These are phyloP conservation scores for Fusarium staphyleae DNA, from an alignment of 2,329 filamentous ascomycete genomes.

Conservation along the genomic window DNA sequence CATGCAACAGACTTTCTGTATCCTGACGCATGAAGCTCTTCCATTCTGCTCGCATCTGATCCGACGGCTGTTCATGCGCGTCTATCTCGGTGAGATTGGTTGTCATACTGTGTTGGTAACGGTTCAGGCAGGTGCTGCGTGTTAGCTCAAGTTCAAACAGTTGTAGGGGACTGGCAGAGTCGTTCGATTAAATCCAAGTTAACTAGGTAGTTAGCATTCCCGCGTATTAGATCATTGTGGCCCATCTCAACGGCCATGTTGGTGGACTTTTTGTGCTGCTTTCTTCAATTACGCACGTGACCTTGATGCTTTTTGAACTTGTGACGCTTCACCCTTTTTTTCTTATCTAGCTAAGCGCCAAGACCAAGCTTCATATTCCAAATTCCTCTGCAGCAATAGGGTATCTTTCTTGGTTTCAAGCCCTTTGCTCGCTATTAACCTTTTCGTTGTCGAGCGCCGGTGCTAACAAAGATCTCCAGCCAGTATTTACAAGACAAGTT, in stretches of 20 bases:
- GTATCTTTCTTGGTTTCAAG: too few relatives aligned
- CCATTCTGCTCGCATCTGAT: constrained; percentile 72
- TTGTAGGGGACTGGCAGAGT: too few relatives aligned
- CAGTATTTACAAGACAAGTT: too few relatives aligned
- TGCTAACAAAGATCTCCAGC: too few relatives aligned
- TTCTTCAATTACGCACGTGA: background rate
- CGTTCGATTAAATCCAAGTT: too few relatives aligned
- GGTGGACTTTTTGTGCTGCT: background rate
- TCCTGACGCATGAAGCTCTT: constrained; percentile 75
- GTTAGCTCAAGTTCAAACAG: too few relatives aligned
- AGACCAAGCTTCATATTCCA: background rate
- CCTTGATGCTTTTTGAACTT: background rate
- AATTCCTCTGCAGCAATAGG: background rate
- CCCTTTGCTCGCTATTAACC: too few relatives aligned
- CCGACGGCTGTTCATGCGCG: constrained; percentile 79
- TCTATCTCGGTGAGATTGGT: constrained; percentile 61
- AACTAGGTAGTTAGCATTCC: too few relatives aligned
- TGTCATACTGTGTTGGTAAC: constrained; percentile 32
- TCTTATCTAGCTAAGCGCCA: background rate
- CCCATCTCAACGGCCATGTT: background rate
- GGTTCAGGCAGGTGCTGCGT: background rate
- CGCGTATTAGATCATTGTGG: too few relatives aligned
- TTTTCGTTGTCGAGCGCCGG: too few relatives aligned
- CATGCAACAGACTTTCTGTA: constrained; percentile 56
- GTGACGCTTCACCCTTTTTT: background rate